These are phyloP conservation scores for Graphilbum fragrans DNA, from an alignment of 2,329 filamentous ascomycete species.

Conservation along the genomic window DNA sequence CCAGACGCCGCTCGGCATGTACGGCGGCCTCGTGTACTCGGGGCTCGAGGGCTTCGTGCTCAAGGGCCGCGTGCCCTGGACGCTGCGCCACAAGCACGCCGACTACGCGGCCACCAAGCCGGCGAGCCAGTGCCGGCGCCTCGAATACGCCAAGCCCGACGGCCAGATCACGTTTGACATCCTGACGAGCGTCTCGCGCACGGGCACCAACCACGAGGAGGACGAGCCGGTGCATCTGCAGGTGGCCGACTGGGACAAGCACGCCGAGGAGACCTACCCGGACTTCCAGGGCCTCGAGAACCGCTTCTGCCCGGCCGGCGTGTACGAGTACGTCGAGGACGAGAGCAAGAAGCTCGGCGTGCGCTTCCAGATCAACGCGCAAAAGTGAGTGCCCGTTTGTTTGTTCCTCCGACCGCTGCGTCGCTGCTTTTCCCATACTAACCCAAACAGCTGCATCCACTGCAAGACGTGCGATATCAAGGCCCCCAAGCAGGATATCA, in stretches of 20 bases:
- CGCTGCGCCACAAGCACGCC: constrained; percentile 67
- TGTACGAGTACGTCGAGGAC: constrained; percentile 97
- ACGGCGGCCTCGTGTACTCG: constrained; percentile 85
- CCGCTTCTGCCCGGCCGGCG: constrained; percentile 90
- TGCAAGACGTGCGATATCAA: constrained; percentile 99
- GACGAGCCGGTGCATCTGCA: constrained; percentile 95
- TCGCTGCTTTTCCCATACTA: neutral
- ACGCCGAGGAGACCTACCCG: constrained; percentile 73
- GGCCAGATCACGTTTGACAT: constrained; percentile 94
- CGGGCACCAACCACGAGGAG: constrained; percentile 96
- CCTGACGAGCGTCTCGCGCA: constrained; percentile 85
- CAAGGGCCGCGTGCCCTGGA: constrained; percentile 83
- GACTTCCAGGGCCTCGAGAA: constrained; percentile 88
- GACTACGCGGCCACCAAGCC: constrained; percentile 71
- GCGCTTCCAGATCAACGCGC: constrained; percentile 92
- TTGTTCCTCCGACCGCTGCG: constrained; percentile 14
- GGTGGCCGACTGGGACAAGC: constrained; percentile 88
- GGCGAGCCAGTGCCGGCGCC: constrained; percentile 72
- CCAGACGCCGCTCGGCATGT: constrained; percentile 74
- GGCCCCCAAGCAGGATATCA: constrained; percentile 91
- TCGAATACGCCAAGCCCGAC: constrained; percentile 94
- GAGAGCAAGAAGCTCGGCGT: constrained; percentile 75
- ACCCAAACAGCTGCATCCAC: constrained; percentile 68
- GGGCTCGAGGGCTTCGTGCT: constrained; percentile 83
- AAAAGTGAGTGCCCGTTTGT: constrained; percentile 60